These are phyloP conservation scores for Fusarium temperatum DNA, from an alignment of 2,329 filamentous ascomycete species.

Conservation along the genomic window DNA sequence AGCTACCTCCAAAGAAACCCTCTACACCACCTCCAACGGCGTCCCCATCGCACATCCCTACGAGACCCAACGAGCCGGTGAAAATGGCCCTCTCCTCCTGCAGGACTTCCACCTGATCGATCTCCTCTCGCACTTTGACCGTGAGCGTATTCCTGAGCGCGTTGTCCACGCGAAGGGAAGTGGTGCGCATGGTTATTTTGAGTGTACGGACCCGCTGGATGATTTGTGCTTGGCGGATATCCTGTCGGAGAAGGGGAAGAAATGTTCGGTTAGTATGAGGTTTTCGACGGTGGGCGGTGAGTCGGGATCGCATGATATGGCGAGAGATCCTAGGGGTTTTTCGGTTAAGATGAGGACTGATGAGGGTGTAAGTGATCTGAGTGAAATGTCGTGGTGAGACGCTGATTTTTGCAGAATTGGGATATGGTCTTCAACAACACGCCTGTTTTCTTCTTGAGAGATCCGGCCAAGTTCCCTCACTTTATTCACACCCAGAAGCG, in stretches of 20 bases:
- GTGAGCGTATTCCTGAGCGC: slow-evolving; percentile 69
- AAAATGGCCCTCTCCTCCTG: slow-evolving; percentile 66
- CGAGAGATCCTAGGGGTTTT: slow-evolving; percentile 77
- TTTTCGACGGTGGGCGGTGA: slow-evolving; percentile 83
- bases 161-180: slow-evolving; percentile 69
- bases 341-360: slow-evolving; percentile 76
- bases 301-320: slow-evolving; percentile 75
- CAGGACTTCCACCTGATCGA: slow-evolving; percentile 71
- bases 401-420: background rate
- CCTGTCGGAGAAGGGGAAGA: slow-evolving; percentile 71
- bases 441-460: slow-evolving; percentile 79
- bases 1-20: slow-evolving; percentile 49
- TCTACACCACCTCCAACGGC: slow-evolving; percentile 67
- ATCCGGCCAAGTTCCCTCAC: slow-evolving; percentile 76
- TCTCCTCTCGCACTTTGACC: slow-evolving; percentile 67
- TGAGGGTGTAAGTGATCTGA: background rate
- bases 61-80: slow-evolving; percentile 63
- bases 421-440: slow-evolving; percentile 59
- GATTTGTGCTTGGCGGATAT: slow-evolving; percentile 63
- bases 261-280: slow-evolving; percentile 71
- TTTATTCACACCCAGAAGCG: slow-evolving; percentile 81
- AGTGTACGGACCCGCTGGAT: slow-evolving; percentile 56
- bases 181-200: slow-evolving; percentile 65
- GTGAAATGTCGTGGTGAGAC: background rate
- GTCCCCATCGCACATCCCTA: slow-evolving; percentile 66